Evolutionary conservation across 2,329 filamentous ascomycete genomes (phyloP), one percentile per base, ranked within the genome.

Genomic region (Thermomyces lanuginosus): DNA sequence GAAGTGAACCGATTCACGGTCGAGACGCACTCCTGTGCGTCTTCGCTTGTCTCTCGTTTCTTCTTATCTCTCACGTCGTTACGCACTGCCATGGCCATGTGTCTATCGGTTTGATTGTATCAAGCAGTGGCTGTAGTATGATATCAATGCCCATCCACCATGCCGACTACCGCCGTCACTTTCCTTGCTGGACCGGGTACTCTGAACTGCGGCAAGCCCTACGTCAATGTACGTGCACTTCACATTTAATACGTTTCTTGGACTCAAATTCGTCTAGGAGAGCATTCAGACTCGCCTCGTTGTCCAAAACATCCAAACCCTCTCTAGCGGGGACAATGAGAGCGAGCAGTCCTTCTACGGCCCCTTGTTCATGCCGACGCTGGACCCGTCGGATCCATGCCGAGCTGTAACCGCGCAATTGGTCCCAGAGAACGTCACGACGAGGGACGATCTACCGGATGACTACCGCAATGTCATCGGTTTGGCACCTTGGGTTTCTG

Each of bases 401-500:
- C 62, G 63, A 44, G 58, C 69, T 9, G 53, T 66, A 24, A 70
- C 76, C 21, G 63, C 63, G 21, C 51, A 64, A n/a, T 72, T 76
- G 39, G 64, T 93, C 6, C 80, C 83, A 1, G 41, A 49, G 19
- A 84, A 89, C 48, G 80, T 72, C 29, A 92, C 81, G 8, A 70
- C 76, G 9, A 65, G 69, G 39, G 49, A 53, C n/a, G 65, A 89
- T 42, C 66, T 93, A 9, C 62, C 64, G 0, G 64, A 65, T 25
- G 47, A 49, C 11, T 71, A 77, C 38, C 82, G 80, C 48, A 72
- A 76, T 29, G 61, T 83, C 27, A 69, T 93, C 40, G 84, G 78
- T 15, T 57, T 93, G 28, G 84, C 81, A 13, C 86, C 86, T 15
- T 95, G 86, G 84, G 71, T 82, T 40, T 77, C 66, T 35, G 57